Base-by-base conservation (phyloP, 2,329 filamentous ascomycete genomes). In the Cladophialophora chaetospira region DNA sequence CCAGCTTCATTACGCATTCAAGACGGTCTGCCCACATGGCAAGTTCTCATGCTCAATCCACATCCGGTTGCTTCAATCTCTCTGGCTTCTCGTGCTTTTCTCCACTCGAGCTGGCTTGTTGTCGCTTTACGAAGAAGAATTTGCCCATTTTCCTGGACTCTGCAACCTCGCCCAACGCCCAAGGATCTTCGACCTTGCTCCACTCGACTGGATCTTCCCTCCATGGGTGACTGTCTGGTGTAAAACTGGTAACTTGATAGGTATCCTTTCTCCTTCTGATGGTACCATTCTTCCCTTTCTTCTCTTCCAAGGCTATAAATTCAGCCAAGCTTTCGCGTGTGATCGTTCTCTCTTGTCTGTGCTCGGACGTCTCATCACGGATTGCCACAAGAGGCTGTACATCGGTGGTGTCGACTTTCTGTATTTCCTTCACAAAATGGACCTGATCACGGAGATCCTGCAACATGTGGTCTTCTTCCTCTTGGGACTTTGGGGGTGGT, bases 401-500 rank as follows among this genome's bases (percentile, higher is more conserved):
- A 3, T 82, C 85, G 0, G 79, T 74, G 0, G 90, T 92, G 70
- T 96, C 82, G 46, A 96, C 87, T 42, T 80, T 77, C 68, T 96
- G 92, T 17, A 97, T 86, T 61, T 91, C 84, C 60, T 84, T 86
- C n/a, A 97, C 91, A 69, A 99, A 99, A 67, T 88, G 87, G 0
- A 99, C 82, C 70, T 99, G 94, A 28, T 88, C 85, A 50, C 86
- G 81, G 1, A 99, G 80, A 1, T 87, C 92, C 19, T 81, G 70
- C 3, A 96, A 80, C 83, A 96, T 90, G 23, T 79, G 74, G 0
- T 76, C 67, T 70, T 96, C 88, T 65, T 91, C 86, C 49, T 78
- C 78, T 1, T 76, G 63, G 13, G 42, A 47, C 23, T 50, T 55
- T 0, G 93, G 91, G 1, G 81, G 80, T 0, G 93, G 91, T 0